phyloP scores from a whole-genome alignment of 768 basidiomycete genomes.

The Suillus discolor region DNA sequence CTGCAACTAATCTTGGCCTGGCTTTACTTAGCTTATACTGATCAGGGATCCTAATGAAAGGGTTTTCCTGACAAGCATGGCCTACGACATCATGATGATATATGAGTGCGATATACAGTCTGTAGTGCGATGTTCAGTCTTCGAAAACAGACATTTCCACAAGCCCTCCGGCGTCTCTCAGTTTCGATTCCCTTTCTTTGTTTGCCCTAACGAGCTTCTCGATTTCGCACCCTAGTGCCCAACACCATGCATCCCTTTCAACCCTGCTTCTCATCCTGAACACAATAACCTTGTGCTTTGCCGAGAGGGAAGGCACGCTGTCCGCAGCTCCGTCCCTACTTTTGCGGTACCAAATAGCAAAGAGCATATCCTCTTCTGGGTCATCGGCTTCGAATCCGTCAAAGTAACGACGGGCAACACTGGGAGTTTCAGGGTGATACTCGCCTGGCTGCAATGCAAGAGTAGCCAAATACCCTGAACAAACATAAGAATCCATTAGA shows the following conservation, averaged over 20 bases:
- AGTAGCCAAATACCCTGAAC: conserved; percentile 84
- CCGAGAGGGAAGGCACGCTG: conserved; percentile 52
- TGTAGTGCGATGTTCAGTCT: neutral
- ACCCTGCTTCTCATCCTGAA: conserved; percentile 80
- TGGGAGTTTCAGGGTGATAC: conserved; percentile 52
- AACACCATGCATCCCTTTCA: conserved; percentile 94
- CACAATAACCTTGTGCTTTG: conserved; percentile 61
- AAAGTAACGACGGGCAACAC: conserved; percentile 73
- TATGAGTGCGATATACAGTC: neutral
- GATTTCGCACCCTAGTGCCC: conserved; percentile 89
- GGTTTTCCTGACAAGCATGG: neutral
- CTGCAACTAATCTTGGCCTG: neutral
- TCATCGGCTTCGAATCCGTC: conserved; percentile 92
- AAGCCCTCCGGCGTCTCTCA: conserved; percentile 67
- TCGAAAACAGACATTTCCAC: conserved; percentile 27
- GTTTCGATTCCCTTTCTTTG: conserved; percentile 60
- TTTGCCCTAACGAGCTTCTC: conserved; percentile 73
- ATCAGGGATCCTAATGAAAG: neutral
- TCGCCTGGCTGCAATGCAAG: conserved; percentile 65
- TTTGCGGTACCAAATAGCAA: conserved; percentile 74
- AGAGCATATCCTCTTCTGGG: conserved; percentile 83
- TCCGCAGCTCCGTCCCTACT: conserved; percentile 26
- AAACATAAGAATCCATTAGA: conserved; percentile 77
- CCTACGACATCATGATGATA: neutral
- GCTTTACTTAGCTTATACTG: neutral